phyloP scores from a whole-genome alignment of 2,329 filamentous ascomycete species.

The Verticillium nonalfalfae region DNA sequence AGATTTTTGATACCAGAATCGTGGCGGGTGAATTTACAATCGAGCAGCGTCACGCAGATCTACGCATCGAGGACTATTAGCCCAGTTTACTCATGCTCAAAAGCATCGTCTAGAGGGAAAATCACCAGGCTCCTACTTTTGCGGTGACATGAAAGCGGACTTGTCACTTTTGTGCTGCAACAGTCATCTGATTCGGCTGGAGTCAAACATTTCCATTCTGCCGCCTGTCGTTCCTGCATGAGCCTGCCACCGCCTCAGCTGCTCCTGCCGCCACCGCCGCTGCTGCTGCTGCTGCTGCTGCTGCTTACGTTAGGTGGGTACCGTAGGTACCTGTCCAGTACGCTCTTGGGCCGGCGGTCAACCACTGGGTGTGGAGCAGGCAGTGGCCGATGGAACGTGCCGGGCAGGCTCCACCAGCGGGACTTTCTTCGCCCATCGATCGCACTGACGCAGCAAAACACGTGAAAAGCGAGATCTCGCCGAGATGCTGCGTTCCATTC shows the following conservation, averaged over 20 bases:
- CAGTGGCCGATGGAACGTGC: background rate
- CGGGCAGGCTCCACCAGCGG: background rate
- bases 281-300: no score
- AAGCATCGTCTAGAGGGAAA: background rate
- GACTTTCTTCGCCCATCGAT: background rate
- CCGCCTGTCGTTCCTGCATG: background rate
- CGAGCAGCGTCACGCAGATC: no score
- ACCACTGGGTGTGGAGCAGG: background rate
- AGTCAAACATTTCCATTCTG: background rate
- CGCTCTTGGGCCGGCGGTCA: no score
- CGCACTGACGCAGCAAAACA: background rate
- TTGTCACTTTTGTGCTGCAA: background rate
- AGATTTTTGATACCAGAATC: no score
- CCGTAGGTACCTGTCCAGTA: no score
- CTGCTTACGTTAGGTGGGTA: background rate
- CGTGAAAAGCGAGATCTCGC: background rate
- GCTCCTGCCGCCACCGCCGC: no score
- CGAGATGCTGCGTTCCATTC: background rate
- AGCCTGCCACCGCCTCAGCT: background rate
- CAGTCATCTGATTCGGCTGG: no score
- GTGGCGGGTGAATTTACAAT: no score
- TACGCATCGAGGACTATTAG: no score
- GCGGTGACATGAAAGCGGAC: background rate
- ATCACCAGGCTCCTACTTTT: background rate
- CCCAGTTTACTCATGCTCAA: background rate